Evolutionary conservation across 768 basidiomycete species (phyloP).

Genomic region (Xerocomellus amylosporus): DNA sequence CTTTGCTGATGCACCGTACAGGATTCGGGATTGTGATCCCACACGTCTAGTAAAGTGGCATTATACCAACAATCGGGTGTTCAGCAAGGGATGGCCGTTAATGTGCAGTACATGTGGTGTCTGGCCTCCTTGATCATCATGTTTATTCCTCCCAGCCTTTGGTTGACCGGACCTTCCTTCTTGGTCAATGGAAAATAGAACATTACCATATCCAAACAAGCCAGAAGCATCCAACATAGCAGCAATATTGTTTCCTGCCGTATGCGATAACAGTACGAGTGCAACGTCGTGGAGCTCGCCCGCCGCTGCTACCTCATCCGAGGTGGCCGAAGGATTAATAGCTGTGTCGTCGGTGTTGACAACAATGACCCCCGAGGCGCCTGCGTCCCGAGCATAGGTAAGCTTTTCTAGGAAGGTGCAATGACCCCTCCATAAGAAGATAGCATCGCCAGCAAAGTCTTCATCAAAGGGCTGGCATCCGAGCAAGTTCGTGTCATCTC

Average conservation of each 20-base stretch:
- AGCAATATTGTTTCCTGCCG: constrained; percentile 50
- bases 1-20: background rate
- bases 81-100: constrained; percentile 72
- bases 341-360: constrained; percentile 57
- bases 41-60: background rate
- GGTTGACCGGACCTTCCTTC: constrained; percentile 30
- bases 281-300: constrained; percentile 59
- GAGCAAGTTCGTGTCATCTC: constrained; percentile 47
- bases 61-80: constrained; percentile 67
- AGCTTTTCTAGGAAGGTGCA: constrained; percentile 92
- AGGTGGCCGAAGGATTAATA: constrained; percentile 66
- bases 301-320: constrained; percentile 52
- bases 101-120: constrained; percentile 61
- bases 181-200: constrained; percentile 51
- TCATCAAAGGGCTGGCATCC: constrained; percentile 61
- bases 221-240: constrained; percentile 57
- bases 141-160: constrained; percentile 10
- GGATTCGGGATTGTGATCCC: background rate
- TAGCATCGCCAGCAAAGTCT: constrained; percentile 46
- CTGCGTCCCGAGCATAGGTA: constrained; percentile 59
- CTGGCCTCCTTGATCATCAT: constrained; percentile 32
- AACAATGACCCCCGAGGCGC: constrained; percentile 77
- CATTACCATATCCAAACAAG: constrained; percentile 42
- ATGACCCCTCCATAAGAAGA: constrained; percentile 71
- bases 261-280: constrained; percentile 54